Conservation (phyloP, 805 yeast species). For the Candida takata region DNA sequence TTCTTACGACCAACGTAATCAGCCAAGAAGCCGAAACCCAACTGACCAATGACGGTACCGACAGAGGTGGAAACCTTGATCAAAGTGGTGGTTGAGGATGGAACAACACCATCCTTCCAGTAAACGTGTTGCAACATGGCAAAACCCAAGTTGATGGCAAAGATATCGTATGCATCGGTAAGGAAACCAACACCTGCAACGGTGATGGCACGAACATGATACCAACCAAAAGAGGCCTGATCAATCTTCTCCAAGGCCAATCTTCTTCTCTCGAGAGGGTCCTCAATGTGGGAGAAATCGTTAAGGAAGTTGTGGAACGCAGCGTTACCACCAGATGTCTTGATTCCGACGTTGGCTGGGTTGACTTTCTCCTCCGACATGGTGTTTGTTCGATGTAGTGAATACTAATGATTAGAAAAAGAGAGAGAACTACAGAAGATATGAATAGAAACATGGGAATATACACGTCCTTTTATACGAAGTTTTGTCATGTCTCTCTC, state of each 20-base stretch:
- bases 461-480: too few relatives aligned
- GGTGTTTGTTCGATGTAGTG: too few relatives aligned
- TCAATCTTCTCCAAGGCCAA: slow-evolving; percentile 79
- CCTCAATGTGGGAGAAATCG: slow-evolving; percentile 75
- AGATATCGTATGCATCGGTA: slow-evolving; percentile 89
- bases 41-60: slow-evolving; percentile 89
- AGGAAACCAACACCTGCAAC: slow-evolving; percentile 93
- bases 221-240: slow-evolving; percentile 74
- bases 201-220: slow-evolving; percentile 71
- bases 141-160: slow-evolving; percentile 79
- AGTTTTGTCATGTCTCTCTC: too few relatives aligned
- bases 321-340: slow-evolving; percentile 69
- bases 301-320: slow-evolving; percentile 80
- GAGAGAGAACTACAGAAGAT: too few relatives aligned
- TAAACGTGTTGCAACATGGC: slow-evolving; percentile 72
- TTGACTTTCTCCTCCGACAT: slow-evolving; percentile 18
- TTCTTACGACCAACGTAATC: slow-evolving; percentile 81
- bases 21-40: slow-evolving; percentile 76
- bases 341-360: slow-evolving; percentile 23
- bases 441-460: too few relatives aligned
- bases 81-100: slow-evolving; percentile 66
- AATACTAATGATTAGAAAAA: too few relatives aligned
- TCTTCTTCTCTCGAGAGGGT: slow-evolving; percentile 83
- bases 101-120: slow-evolving; percentile 55
- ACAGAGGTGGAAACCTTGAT: slow-evolving; percentile 87